Evolutionary conservation across 345 rosid genomes (phyloP).

Genomic region (Citrus trifoliata): DNA sequence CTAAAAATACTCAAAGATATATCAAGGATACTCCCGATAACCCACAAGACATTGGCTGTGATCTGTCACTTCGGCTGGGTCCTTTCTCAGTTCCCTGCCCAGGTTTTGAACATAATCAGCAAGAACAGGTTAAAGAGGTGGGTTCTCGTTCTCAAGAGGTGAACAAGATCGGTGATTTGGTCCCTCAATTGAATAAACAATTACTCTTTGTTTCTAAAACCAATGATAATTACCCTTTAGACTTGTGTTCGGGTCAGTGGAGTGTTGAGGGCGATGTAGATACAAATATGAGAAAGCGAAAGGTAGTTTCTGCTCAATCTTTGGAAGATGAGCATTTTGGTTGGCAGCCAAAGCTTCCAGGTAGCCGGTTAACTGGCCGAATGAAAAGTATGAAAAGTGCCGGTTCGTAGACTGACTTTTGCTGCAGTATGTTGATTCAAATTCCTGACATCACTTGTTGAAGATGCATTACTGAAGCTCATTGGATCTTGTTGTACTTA

Average conservation of each 20-base stretch:
- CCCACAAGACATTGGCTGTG: conserved; percentile 39
- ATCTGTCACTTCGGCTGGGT: conserved; percentile 75
- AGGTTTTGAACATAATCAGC: conserved; percentile 8
- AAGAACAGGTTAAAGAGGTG: conserved; percentile 15
- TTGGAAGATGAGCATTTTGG: conserved; percentile 26
- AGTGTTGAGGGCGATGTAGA: conserved; percentile 13
- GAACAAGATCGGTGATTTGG: conserved; percentile 17
- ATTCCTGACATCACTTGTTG: conserved; percentile 16
- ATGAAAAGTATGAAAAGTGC: conserved; percentile 23
- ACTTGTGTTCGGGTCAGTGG: conserved; percentile 14
- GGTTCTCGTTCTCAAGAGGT: conserved; percentile 27
- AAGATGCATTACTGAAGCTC: conserved; percentile 14
- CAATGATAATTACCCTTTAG: conserved; percentile 15
- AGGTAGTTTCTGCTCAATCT: conserved; percentile 24
- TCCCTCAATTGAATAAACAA: conserved; percentile 10
- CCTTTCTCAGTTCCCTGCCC: conserved; percentile 34
- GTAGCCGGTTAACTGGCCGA: conserved; percentile 20
- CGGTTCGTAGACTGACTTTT: conserved; percentile 22
- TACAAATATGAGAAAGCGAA: conserved; percentile 32
- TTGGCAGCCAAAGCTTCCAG: conserved; percentile 35
- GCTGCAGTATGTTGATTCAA: conserved; percentile 24
- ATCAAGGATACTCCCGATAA: conserved; percentile 8
- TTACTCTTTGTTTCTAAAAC: conserved; percentile 9
- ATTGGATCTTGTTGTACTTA: conserved; percentile 1
- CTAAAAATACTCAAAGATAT: conserved; percentile 15